A percentile compares a stretch with the other conserved stretches of the same genome.
Conservation (phyloP, 176 grass and related monocot genomes). For the Guadua angustifolia region DNA sequence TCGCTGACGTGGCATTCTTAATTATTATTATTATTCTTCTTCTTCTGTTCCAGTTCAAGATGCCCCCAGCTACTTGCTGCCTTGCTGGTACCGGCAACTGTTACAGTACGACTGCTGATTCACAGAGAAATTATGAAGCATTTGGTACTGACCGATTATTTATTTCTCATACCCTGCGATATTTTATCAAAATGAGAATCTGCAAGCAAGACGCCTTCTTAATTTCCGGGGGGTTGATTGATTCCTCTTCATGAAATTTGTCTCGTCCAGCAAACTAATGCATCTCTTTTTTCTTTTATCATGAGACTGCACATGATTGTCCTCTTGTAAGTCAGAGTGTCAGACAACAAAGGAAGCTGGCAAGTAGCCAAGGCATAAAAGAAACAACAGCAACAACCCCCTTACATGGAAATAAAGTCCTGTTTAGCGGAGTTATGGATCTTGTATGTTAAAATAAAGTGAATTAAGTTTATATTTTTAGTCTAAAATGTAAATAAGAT, state of each 20-base stretch:
- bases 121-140: not conserved
- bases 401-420: slow-evolving; percentile 7
- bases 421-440: too few species aligned
- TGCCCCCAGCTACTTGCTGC: not conserved
- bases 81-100: not conserved
- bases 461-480: too few species aligned
- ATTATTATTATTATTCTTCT: too few species aligned
- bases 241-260: not conserved
- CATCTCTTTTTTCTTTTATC: not conserved
- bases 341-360: not conserved
- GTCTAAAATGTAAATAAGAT: too few species aligned
- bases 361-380: not conserved
- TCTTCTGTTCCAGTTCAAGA: too few species aligned
- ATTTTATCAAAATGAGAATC: not conserved
- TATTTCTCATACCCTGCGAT: not conserved
- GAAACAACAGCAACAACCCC: not conserved
- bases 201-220: not conserved
- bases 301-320: not conserved
- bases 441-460: too few species aligned
- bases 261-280: not conserved
- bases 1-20: too few species aligned
- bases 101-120: too few species aligned
- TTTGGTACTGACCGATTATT: not conserved
- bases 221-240: not conserved
- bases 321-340: not conserved